These are phyloP conservation scores for Colletotrichum ledebouriae DNA, from an alignment of 2,329 filamentous ascomycete species.

Conservation along the genomic window DNA sequence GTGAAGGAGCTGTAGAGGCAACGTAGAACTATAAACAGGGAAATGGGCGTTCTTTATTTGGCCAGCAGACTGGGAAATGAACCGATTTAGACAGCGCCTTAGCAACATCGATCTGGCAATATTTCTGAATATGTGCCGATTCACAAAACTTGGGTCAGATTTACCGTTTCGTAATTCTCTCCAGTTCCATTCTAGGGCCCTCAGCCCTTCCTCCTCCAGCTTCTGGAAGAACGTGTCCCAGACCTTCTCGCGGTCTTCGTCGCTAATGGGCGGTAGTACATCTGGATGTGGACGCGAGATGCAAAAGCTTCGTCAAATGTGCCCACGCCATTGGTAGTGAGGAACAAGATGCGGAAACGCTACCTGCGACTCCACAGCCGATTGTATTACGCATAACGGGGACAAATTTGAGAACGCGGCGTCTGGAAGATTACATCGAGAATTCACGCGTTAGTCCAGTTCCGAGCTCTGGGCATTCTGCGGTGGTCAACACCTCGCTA, in stretches of 20 bases:
- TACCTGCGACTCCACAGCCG: background rate
- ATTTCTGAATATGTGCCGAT: background rate
- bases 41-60: too few species aligned
- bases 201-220: constrained; percentile 45
- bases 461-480: background rate
- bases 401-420: background rate
- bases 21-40: too few species aligned
- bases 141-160: background rate
- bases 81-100: too few species aligned
- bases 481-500: background rate
- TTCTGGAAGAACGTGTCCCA: constrained; percentile 49
- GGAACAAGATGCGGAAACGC: constrained; percentile 46
- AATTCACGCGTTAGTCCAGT: background rate
- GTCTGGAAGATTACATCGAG: background rate
- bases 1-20: constrained; percentile 48
- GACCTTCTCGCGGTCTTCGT: constrained; percentile 46
- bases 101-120: too few species aligned
- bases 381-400: background rate
- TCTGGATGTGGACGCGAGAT: constrained; percentile 49
- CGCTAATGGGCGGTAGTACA: constrained; percentile 47
- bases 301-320: constrained; percentile 51
- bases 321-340: constrained; percentile 50
- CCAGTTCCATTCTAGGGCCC: constrained; percentile 44
- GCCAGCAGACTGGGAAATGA: too few species aligned
- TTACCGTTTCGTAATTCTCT: constrained; percentile 46